A percentile compares a stretch with the other conserved stretches of the same genome.
Evolutionary conservation across 257 asterid species (phyloP).

Genomic region (Verbascum thapsus): DNA sequence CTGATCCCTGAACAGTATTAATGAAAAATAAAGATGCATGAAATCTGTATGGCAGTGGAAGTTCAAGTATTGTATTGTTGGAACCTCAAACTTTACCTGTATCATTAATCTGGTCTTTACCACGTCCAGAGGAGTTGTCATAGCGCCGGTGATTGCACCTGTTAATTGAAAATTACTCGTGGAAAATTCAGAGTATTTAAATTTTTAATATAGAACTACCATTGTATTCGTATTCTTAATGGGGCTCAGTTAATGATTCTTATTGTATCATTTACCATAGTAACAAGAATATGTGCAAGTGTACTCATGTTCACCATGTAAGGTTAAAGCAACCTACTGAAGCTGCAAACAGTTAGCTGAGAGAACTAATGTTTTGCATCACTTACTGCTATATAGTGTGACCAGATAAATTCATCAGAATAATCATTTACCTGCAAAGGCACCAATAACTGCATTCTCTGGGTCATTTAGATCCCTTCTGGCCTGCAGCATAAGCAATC

Average conservation of each 20-base stretch:
- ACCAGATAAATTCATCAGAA: neutral
- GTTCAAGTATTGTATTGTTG: slow-evolving; percentile 1
- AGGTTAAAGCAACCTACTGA: too few species aligned
- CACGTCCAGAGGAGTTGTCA: slow-evolving; percentile 75
- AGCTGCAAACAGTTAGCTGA: too few species aligned
- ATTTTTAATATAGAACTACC: too few species aligned
- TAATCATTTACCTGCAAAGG: slow-evolving; percentile 59
- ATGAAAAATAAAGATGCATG: neutral
- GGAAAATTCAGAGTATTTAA: neutral
- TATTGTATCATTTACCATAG: too few species aligned
- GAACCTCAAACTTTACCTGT: slow-evolving; percentile 44
- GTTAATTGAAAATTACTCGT: neutral
- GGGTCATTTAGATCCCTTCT: slow-evolving; percentile 61
- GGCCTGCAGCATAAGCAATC: slow-evolving; percentile 45
- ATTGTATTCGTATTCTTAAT: too few species aligned
- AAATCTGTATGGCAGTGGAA: neutral
- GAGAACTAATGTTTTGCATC: slow-evolving; percentile 1
- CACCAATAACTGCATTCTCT: slow-evolving; percentile 72
- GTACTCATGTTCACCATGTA: too few species aligned
- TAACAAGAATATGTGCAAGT: too few species aligned
- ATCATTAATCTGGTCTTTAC: slow-evolving; percentile 72
- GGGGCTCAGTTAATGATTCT: too few species aligned
- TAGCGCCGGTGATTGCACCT: slow-evolving; percentile 75
- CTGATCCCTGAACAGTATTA: slow-evolving; percentile 55
- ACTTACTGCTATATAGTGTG: neutral